A percentile compares a stretch with the other conserved stretches of the same genome.
Conservation (phyloP, 2,329 filamentous ascomycete species). For the Basipetospora chlamydospora region DNA sequence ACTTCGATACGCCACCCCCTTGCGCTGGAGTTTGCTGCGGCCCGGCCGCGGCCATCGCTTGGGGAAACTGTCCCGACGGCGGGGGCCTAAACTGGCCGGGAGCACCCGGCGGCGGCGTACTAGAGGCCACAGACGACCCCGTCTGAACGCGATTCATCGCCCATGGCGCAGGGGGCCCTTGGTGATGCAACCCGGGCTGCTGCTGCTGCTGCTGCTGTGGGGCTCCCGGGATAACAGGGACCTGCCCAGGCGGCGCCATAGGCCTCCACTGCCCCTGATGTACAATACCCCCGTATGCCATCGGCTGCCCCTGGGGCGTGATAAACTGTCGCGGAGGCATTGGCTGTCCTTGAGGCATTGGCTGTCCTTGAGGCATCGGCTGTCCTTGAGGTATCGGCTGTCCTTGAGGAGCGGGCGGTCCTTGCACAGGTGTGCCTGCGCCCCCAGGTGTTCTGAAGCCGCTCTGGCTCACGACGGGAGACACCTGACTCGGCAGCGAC, state of each 20-base stretch:
- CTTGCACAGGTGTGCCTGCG: neutral
- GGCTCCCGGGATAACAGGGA: neutral
- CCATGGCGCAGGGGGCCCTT: neutral
- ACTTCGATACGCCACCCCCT: conserved; percentile 7
- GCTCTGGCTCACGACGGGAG: neutral
- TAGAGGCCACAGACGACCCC: too few relatives aligned
- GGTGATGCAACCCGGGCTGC: too few relatives aligned
- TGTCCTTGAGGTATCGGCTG: neutral
- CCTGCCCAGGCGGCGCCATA: neutral
- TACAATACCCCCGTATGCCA: too few relatives aligned
- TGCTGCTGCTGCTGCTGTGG: neutral
- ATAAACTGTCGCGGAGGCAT: neutral
- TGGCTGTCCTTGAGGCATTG: neutral
- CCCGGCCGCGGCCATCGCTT: too few relatives aligned
- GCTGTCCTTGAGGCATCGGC: neutral
- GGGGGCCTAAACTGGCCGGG: neutral
- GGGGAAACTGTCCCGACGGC: neutral
- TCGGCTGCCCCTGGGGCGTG: neutral
- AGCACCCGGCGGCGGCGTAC: too few relatives aligned
- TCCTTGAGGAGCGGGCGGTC: neutral
- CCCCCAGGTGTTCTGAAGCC: neutral
- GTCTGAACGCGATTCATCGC: neutral
- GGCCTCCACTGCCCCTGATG: conserved; percentile 4
- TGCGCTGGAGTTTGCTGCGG: neutral
- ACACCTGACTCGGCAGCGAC: conserved; percentile 1